Percentiles rank a stretch among this genome's conserved stretches.
phyloP scores from a whole-genome alignment of 495 filamentous ascomycete species.

The Aspergillus baeticus region DNA sequence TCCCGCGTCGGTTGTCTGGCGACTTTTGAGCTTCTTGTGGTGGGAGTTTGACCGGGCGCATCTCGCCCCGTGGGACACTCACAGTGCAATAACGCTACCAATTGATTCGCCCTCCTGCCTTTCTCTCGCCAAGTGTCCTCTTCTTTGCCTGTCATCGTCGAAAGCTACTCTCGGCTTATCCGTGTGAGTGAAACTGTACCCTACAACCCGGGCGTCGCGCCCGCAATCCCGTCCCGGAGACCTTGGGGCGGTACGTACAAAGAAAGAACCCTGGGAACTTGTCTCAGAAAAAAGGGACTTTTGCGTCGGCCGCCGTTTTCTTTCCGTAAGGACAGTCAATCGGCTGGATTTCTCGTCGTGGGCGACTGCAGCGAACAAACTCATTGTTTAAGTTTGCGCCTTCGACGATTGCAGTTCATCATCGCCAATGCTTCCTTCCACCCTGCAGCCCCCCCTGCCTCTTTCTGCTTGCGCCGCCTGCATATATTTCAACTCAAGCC shows the following conservation, averaged over 20 bases:
- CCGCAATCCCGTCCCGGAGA: slow-evolving; percentile 11
- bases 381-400: slow-evolving; percentile 33
- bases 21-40: slow-evolving; percentile 16
- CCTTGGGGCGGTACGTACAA: slow-evolving; percentile 10
- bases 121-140: slow-evolving; percentile 4
- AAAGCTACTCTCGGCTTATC: neutral
- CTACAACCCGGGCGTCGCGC: slow-evolving; percentile 7
- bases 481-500: slow-evolving; percentile 10
- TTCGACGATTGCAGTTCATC: slow-evolving; percentile 7
- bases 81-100: slow-evolving; percentile 8
- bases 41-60: slow-evolving; percentile 18
- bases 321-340: slow-evolving; percentile 26
- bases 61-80: slow-evolving; percentile 18
- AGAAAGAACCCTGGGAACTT: slow-evolving; percentile 14
- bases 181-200: slow-evolving; percentile 13
- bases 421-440: slow-evolving; percentile 9
- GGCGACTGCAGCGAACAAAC: slow-evolving; percentile 36
- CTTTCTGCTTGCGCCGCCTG: slow-evolving; percentile 17
- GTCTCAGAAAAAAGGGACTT: slow-evolving; percentile 24
- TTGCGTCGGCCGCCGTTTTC: slow-evolving; percentile 21
- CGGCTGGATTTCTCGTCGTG: slow-evolving; percentile 17
- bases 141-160: neutral
- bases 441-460: neutral
- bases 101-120: slow-evolving; percentile 8
- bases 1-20: slow-evolving; percentile 16